These are phyloP conservation scores for Hura crepitans DNA, from an alignment of 441 rosid genomes.

Conservation along the genomic window DNA sequence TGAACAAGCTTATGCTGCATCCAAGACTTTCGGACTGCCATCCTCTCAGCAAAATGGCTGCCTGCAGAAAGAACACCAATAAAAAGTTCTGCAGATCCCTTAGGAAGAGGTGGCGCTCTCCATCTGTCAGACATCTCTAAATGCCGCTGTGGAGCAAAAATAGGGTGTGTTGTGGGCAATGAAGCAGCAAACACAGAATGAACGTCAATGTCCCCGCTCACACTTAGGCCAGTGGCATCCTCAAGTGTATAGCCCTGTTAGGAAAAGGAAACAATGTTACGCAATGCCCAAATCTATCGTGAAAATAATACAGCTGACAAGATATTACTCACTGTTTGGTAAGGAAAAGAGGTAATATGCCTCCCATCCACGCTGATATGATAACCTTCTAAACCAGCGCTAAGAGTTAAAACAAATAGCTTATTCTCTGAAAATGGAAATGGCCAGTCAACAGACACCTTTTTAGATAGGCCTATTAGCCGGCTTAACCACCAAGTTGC, in stretches of 20 bases:
- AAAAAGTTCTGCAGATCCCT: slow-evolving; percentile 62
- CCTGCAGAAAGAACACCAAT: slow-evolving; percentile 94
- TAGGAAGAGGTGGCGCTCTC: slow-evolving; percentile 72
- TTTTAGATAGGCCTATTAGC: slow-evolving; percentile 59
- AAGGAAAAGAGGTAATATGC: slow-evolving; percentile 82
- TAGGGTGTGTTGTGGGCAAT: slow-evolving; percentile 71
- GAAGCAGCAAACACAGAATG: slow-evolving; percentile 76
- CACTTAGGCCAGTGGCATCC: slow-evolving; percentile 87
- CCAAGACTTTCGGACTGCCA: slow-evolving; percentile 98
- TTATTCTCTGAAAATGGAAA: slow-evolving; percentile 72
- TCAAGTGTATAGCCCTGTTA: slow-evolving; percentile 87
- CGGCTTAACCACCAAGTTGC: slow-evolving; percentile 80
- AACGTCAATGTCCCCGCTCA: slow-evolving; percentile 74
- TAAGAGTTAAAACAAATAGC: slow-evolving; percentile 72
- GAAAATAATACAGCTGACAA: slow-evolving; percentile 5
- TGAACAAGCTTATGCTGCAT: slow-evolving; percentile 77
- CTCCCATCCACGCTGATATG: slow-evolving; percentile 78
- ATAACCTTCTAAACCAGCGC: slow-evolving; percentile 86
- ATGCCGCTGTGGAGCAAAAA: slow-evolving; percentile 69
- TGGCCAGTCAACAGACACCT: slow-evolving; percentile 73
- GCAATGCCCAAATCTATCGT: slow-evolving; percentile 14
- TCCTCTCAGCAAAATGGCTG: slow-evolving; percentile 90
- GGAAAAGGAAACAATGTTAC: slow-evolving; percentile 23
- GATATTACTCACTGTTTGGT: slow-evolving; percentile 62
- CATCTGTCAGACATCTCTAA: slow-evolving; percentile 68